Evolutionary conservation across 345 rosid species (phyloP), one percentile per base, ranked within the genome.

Genomic region (Firmiana major): DNA sequence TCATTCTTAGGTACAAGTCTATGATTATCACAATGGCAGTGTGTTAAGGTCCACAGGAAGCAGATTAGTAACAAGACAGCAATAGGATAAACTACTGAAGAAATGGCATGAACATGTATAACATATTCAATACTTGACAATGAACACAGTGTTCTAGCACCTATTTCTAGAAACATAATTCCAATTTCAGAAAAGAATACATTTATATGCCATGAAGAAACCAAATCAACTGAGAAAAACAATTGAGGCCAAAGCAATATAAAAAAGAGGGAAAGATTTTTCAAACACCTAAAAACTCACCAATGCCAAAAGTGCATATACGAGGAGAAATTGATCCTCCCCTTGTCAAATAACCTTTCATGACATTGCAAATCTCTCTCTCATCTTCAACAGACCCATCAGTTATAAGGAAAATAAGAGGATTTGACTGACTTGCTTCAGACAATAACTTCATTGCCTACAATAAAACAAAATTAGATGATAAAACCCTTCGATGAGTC

Each of bases 361-460:
- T 76, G 11, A 77, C 77, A 76, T 80, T 83, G 88, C 97, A 93
- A 77, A 96, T 92, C 67, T 87, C 89, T 83, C 87, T 88, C 82
- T 96, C 99, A 79, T 96, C 85, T 74, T 92, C 93, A 68, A 93
- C 94, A 78, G 93, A 63, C 54, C 99, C 99, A 82, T 96, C 99
- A 59, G 99, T 89, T 65, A 96, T 87, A 24, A 96, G 92, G 82
- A 93, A 89, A 75, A 96, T 86, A 49, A 91, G 79, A 78, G 99
- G 97, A 73, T 90, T 80, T 31, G 92, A 89, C 73, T 76, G 82
- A 7, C 43, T 82, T 69, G 89, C 31, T 48, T 89, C 91, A 19
- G 90, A 85, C 73, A 96, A 82, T 81, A 96, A 78, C 69, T 88
- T 88, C 84, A 92, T 81, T 34, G 99, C 98, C 99, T 96, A 82